A percentile compares a stretch with the other conserved stretches of the same genome.
Evolutionary conservation across 148 eudicot genomes (phyloP).

Genomic region (Drosera capensis): DNA sequence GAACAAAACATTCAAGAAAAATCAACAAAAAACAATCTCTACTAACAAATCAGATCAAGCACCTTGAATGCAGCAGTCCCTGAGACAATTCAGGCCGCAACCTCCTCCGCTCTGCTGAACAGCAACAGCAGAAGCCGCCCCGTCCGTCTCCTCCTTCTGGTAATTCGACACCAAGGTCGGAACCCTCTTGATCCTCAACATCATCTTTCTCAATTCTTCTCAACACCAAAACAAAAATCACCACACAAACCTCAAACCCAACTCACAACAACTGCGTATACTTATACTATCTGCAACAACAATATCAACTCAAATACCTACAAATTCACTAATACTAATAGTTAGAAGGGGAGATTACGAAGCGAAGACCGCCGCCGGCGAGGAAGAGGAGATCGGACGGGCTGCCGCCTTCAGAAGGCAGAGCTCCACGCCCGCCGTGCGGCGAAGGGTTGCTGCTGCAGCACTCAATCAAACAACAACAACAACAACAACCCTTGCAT

Average conservation of each 20-base stretch:
- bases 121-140: too few relatives aligned
- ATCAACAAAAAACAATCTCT: not conserved
- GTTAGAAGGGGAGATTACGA: not conserved
- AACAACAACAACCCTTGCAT: constrained; percentile 34
- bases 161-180: constrained; percentile 83
- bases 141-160: constrained; percentile 82
- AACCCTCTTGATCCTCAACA: constrained; percentile 91
- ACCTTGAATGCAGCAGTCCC: constrained; percentile 80
- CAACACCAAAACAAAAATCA: not conserved
- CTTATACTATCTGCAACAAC: not conserved
- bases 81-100: constrained; percentile 87
- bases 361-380: constrained; percentile 40
- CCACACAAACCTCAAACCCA: not conserved
- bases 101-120: constrained; percentile 28
- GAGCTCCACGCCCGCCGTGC: constrained; percentile 94
- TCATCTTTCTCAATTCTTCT: constrained; percentile 9
- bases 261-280: not conserved
- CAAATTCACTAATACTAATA: not conserved
- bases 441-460: constrained; percentile 37
- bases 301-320: not conserved
- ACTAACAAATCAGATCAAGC: constrained; percentile 7
- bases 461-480: constrained; percentile 22
- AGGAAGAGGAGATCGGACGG: constrained; percentile 93
- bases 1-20: too few relatives aligned
- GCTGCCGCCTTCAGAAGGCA: constrained; percentile 92